These are phyloP conservation scores for Xenoacremonium recifei DNA, from an alignment of 2,329 filamentous ascomycete species.

Conservation along the genomic window DNA sequence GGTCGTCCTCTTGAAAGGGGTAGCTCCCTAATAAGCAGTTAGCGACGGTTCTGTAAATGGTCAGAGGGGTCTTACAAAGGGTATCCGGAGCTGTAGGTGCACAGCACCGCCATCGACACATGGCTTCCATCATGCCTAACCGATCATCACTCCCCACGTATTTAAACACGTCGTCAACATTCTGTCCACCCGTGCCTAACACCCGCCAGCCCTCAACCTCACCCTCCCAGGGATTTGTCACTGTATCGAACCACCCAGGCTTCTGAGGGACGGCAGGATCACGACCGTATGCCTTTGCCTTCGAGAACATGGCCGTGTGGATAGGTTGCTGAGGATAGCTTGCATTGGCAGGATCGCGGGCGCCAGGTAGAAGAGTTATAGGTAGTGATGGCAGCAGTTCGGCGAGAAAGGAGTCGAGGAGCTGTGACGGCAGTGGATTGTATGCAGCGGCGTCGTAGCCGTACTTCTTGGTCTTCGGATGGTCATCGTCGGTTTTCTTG, in stretches of 20 bases:
- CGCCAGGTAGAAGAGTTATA: constrained; percentile 83
- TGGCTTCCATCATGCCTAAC: constrained; percentile 88
- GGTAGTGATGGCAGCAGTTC: constrained; percentile 82
- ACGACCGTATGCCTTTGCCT: constrained; percentile 65
- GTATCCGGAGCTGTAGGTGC: constrained; percentile 97
- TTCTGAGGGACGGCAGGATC: constrained; percentile 42
- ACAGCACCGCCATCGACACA: constrained; percentile 86
- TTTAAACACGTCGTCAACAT: constrained; percentile 89
- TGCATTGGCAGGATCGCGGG: constrained; percentile 81
- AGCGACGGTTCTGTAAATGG: constrained; percentile 6
- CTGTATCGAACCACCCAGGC: constrained; percentile 77
- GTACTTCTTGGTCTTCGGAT: constrained; percentile 70
- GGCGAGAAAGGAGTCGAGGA: constrained; percentile 80
- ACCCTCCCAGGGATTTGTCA: constrained; percentile 91
- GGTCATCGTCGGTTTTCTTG: too few relatives aligned
- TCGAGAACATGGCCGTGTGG: constrained; percentile 87
- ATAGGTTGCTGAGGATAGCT: constrained; percentile 91
- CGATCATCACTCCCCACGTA: constrained; percentile 79
- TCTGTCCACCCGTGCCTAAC: constrained; percentile 86
- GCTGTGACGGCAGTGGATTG: constrained; percentile 79
- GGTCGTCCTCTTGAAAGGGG: constrained; percentile 91
- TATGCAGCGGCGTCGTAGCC: constrained; percentile 90
- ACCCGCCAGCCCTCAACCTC: constrained; percentile 89
- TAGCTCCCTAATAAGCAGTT: constrained; percentile 70
- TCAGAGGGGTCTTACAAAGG: constrained; percentile 63